Base-by-base conservation (phyloP, 257 asterid species). In the Ligustrum vulgare region DNA sequence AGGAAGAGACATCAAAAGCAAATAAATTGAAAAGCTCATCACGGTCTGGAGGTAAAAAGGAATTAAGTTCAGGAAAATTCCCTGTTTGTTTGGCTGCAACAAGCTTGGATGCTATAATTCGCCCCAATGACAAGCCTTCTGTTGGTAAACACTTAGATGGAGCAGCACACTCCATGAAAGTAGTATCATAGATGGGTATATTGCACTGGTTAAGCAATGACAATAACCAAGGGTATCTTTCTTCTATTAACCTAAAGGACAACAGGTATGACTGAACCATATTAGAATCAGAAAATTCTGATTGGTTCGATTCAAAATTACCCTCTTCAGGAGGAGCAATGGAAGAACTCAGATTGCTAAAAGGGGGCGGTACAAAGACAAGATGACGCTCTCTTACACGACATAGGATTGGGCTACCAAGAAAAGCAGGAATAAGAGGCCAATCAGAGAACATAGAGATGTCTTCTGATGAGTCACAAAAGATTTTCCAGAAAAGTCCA, bases 401-500 rank as follows among this genome's bases (percentile, higher is more conserved):
- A 67, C 98, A 94, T 75, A 94, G 87, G 79, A 91, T 90, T 35
- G 97, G 96, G 34, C 96, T 93, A 79, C 98, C 97, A 83, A 94
- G 94, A 89, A 88, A 89, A 77, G 98, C 97, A 75, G 98, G 98
- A 79, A 94, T 84, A 78, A 94, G 90, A 68, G 98, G 98, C 98
- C 98, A 94, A 74, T 94, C 97, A 65, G 97, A 91, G 79, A 91
- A 94, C 72, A 91, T 89, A 78, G 93, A 82, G 66, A 88, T 80
- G 81, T 90, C 94, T 79, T 90, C 94, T 4, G 86, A 86, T 67
- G 97, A 87, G 79, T 80, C 83, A 79, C 86, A 79, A 73, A 86
- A 79, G 68, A 78, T 89, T 87, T 87, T 90, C 98, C 98, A 94
- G 80, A 94, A 91, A 82, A 94, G 91, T 81, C 83, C 84, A 81